phyloP scores from a whole-genome alignment of 441 rosid genomes.

The Omphalea diandra region DNA sequence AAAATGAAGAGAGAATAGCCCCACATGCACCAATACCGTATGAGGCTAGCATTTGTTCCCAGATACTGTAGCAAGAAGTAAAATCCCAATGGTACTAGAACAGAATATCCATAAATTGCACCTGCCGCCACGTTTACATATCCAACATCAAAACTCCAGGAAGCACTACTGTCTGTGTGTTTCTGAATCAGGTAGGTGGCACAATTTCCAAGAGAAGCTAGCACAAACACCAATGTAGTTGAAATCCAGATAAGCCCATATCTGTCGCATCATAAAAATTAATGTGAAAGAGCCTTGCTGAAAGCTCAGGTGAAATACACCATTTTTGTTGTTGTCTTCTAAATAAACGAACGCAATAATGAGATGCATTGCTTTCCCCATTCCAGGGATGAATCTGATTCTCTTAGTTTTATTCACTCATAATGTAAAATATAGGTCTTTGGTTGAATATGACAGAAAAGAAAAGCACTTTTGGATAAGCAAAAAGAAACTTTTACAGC shows the following conservation, averaged over 20 bases:
- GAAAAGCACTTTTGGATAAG: not conserved
- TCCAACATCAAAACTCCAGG: constrained; percentile 89
- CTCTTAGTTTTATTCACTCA: too few species aligned
- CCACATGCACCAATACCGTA: constrained; percentile 94
- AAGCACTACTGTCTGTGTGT: constrained; percentile 39
- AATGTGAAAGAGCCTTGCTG: constrained; percentile 13
- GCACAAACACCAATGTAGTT: constrained; percentile 81
- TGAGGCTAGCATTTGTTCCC: constrained; percentile 75
- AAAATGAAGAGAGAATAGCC: constrained; percentile 91
- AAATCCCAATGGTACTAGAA: constrained; percentile 75
- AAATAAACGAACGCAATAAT: not conserved
- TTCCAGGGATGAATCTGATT: not conserved
- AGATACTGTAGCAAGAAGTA: constrained; percentile 79
- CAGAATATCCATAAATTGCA: constrained; percentile 66
- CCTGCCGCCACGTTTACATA: constrained; percentile 71
- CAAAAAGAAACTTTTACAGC: not conserved
- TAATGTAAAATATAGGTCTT: not conserved
- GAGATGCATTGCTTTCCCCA: not conserved
- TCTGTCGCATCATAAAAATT: constrained; percentile 37
- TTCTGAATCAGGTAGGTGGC: constrained; percentile 81
- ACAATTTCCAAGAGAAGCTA: constrained; percentile 81
- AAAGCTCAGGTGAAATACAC: not conserved
- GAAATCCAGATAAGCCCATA: constrained; percentile 93
- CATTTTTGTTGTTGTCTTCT: not conserved
- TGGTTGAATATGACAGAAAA: not conserved